A percentile compares a stretch with the other conserved stretches of the same genome.
phyloP scores from a whole-genome alignment of 2,329 filamentous ascomycete species.

The Ophiostoma australiae region DNA sequence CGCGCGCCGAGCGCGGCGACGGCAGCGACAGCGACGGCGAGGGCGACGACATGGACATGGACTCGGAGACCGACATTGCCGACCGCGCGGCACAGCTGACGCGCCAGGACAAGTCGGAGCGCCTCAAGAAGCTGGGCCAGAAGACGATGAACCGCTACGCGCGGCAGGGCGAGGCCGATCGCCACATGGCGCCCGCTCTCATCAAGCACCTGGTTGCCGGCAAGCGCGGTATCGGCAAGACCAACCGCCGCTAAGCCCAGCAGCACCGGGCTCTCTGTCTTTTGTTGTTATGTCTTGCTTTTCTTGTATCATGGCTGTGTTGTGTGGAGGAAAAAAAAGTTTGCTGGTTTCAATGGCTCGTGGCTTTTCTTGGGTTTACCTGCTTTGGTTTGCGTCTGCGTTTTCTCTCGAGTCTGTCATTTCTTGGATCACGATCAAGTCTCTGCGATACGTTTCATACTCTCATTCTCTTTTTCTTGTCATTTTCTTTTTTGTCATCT shows the following conservation, averaged over 20 bases:
- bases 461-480: not conserved
- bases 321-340: slow-evolving; percentile 11
- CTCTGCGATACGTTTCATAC: not conserved
- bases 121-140: slow-evolving; percentile 82
- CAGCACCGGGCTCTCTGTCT: not conserved
- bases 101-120: slow-evolving; percentile 68
- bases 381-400: slow-evolving; percentile 8
- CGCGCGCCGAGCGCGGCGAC: slow-evolving; percentile 41
- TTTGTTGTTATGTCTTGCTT: slow-evolving; percentile 15
- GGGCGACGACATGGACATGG: slow-evolving; percentile 69
- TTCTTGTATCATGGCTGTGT: slow-evolving; percentile 1
- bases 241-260: slow-evolving; percentile 56
- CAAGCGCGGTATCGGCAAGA: slow-evolving; percentile 93
- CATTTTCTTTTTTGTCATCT: not conserved
- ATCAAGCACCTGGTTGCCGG: slow-evolving; percentile 90
- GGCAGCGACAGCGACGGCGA: slow-evolving; percentile 60
- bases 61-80: slow-evolving; percentile 40
- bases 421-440: not conserved
- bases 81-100: slow-evolving; percentile 58
- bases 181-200: slow-evolving; percentile 75
- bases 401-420: slow-evolving; percentile 11
- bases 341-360: slow-evolving; percentile 6
- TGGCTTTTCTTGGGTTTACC: not conserved
- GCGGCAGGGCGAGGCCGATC: slow-evolving; percentile 91
- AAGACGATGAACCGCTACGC: slow-evolving; percentile 99